Evolutionary conservation across 345 rosid genomes (phyloP).

Genomic region (Ceriops tagal): DNA sequence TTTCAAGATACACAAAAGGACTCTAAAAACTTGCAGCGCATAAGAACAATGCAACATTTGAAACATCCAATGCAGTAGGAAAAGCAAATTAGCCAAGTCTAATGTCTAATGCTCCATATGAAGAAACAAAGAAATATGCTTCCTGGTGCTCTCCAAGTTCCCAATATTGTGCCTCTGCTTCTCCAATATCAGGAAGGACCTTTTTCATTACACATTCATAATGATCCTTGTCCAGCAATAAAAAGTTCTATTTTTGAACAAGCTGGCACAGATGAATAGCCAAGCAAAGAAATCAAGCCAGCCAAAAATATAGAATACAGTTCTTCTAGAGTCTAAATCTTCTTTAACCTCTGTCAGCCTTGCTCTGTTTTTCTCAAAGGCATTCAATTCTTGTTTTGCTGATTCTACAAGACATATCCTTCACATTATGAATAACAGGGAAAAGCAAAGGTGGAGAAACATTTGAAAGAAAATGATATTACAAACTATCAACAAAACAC

Average conservation of each 20-base stretch:
- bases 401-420: slow-evolving; percentile 42
- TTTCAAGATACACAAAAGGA: background rate
- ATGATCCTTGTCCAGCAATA: slow-evolving; percentile 47
- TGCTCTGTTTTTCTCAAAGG: slow-evolving; percentile 70
- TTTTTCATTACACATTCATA: slow-evolving; percentile 76
- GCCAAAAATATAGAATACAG: slow-evolving; percentile 30
- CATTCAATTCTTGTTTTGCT: slow-evolving; percentile 63
- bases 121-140: slow-evolving; percentile 32
- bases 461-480: background rate
- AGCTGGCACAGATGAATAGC: slow-evolving; percentile 5
- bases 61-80: background rate
- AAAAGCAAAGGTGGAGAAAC: background rate
- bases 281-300: too few relatives aligned
- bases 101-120: slow-evolving; percentile 1
- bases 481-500: slow-evolving; percentile 43
- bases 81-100: slow-evolving; percentile 1
- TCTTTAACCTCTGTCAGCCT: slow-evolving; percentile 63
- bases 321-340: slow-evolving; percentile 51
- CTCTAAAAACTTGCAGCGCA: background rate
- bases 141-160: slow-evolving; percentile 58
- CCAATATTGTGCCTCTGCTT: slow-evolving; percentile 51
- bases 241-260: slow-evolving; percentile 22
- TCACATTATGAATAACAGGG: background rate
- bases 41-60: too few relatives aligned
- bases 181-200: slow-evolving; percentile 65